These are phyloP conservation scores for Podaxis sp. DNA, from an alignment of 768 basidiomycete genomes.

Conservation along the genomic window DNA sequence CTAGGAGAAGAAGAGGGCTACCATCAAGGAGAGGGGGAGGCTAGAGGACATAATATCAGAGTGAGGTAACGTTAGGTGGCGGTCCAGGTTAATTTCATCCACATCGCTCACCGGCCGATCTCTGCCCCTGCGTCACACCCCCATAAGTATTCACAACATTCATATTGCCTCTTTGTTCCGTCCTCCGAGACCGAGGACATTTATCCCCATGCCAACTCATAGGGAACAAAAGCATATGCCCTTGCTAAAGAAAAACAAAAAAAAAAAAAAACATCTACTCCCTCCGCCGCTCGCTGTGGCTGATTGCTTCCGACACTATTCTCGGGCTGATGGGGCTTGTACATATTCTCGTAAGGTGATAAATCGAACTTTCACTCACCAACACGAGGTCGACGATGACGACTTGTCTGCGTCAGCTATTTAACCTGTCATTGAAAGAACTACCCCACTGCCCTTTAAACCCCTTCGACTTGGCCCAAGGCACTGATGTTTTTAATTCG, in stretches of 20 bases:
- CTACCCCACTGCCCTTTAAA: background rate
- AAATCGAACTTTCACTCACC: background rate
- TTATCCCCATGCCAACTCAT: conserved; percentile 2
- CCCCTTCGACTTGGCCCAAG: background rate
- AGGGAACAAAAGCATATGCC: background rate
- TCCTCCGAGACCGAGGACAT: background rate
- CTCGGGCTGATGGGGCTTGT: background rate
- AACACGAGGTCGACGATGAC: background rate
- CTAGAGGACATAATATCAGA: conserved; percentile 4
- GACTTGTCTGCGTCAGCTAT: background rate
- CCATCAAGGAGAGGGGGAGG: background rate
- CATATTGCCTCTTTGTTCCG: background rate
- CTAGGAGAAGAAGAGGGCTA: background rate
- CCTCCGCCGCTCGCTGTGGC: background rate
- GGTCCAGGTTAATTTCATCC: background rate
- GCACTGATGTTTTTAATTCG: background rate
- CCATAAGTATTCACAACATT: background rate
- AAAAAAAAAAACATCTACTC: background rate
- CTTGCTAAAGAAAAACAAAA: background rate
- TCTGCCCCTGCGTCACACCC: background rate
- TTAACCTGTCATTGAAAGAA: background rate
- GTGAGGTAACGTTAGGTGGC: background rate
- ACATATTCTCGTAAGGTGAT: background rate
- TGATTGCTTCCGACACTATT: background rate
- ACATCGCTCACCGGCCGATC: background rate